phyloP scores from a whole-genome alignment of 2,329 filamentous ascomycete species.

The Fusarium sp. region DNA sequence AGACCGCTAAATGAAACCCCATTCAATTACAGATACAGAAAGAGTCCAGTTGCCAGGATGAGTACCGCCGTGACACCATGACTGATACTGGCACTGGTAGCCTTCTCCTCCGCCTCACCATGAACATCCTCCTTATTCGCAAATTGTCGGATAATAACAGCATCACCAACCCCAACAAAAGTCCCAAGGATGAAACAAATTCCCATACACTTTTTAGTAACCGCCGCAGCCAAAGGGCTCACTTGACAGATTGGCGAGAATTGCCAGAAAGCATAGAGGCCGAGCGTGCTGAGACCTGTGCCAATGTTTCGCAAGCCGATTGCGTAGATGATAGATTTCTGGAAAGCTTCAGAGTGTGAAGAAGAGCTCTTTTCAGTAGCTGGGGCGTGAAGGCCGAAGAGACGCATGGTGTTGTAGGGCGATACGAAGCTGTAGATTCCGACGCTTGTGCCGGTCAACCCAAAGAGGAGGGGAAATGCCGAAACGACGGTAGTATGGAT shows the following conservation, averaged over 20 bases:
- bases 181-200: slow-evolving; percentile 26
- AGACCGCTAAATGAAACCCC: background rate
- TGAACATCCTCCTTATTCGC: slow-evolving; percentile 15
- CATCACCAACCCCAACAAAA: slow-evolving; percentile 25
- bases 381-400: slow-evolving; percentile 9
- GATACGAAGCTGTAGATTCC: slow-evolving; percentile 35
- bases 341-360: slow-evolving; percentile 9
- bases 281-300: slow-evolving; percentile 7
- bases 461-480: slow-evolving; percentile 22
- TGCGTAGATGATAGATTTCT: slow-evolving; percentile 21
- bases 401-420: slow-evolving; percentile 13
- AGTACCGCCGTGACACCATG: slow-evolving; percentile 13
- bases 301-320: slow-evolving; percentile 24
- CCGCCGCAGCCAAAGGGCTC: slow-evolving; percentile 1
- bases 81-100: slow-evolving; percentile 13
- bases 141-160: slow-evolving; percentile 18
- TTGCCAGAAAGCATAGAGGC: slow-evolving; percentile 30
- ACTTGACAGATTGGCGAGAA: slow-evolving; percentile 16
- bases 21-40: slow-evolving; percentile 9
- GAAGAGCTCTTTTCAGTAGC: background rate
- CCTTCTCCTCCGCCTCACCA: slow-evolving; percentile 7
- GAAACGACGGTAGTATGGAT: slow-evolving; percentile 6
- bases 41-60: slow-evolving; percentile 23
- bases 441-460: slow-evolving; percentile 11
- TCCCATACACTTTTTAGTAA: slow-evolving; percentile 19